Evolutionary conservation across 1,284 basidiomycete genomes (phyloP).

Genomic region (Puccinia coronata): DNA sequence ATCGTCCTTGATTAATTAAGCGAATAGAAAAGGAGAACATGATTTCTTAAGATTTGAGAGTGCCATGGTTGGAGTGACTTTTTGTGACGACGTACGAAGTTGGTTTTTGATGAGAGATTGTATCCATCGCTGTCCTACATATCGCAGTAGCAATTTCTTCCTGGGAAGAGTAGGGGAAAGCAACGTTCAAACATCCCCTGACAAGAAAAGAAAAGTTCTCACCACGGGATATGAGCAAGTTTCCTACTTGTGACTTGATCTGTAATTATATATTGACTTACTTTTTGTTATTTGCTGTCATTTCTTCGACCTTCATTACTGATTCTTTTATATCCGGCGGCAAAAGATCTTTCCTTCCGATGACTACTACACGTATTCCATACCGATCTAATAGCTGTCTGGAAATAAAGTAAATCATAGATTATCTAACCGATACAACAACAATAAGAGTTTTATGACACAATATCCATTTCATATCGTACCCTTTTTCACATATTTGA

Average conservation of each 20-base stretch:
- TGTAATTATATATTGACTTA: no score
- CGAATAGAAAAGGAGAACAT: conserved; percentile 51
- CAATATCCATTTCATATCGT: no score
- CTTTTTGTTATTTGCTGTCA: conserved; percentile 76
- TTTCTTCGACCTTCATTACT: conserved; percentile 71
- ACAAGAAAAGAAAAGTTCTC: not conserved
- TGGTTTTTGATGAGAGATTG: no score
- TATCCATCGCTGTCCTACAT: conserved; percentile 49
- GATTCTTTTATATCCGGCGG: conserved; percentile 73
- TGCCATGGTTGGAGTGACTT: no score
- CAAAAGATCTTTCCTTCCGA: conserved; percentile 76
- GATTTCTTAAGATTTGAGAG: conserved; percentile 30
- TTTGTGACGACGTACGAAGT: no score
- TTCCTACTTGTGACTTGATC: no score
- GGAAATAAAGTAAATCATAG: no score
- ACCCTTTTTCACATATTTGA: conserved; percentile 76
- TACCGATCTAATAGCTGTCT: conserved; percentile 72
- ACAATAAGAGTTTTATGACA: no score
- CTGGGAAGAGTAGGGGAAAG: conserved; percentile 87
- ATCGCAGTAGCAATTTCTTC: conserved; percentile 88
- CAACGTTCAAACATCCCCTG: conserved; percentile 87
- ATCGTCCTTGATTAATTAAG: conserved; percentile 62
- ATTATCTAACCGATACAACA: not conserved
- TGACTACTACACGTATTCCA: conserved; percentile 78
- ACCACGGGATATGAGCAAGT: no score